Conservation (phyloP, 331 rosid species). For the Erythrophleum ivorense region DNA sequence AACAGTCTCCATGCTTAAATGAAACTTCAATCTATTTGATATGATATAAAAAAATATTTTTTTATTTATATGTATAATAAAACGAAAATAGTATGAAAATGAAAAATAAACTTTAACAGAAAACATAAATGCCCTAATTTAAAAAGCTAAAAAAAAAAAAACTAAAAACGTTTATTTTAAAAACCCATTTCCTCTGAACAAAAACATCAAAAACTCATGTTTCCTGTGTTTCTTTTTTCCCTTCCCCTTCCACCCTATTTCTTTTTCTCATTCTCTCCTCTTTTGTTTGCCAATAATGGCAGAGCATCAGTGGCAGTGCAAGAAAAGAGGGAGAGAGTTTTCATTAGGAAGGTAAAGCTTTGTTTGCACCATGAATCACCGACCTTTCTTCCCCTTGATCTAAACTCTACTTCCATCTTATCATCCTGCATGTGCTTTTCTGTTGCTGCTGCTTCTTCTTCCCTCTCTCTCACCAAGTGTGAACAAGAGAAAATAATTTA, state of each 20-base stretch:
- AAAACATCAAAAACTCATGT: too few species aligned
- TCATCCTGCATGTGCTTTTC: conserved; percentile 30
- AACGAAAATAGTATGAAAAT: too few species aligned
- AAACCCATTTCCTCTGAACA: too few species aligned
- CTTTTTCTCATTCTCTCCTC: conserved; percentile 40
- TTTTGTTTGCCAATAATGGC: conserved; percentile 65
- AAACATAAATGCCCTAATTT: too few species aligned
- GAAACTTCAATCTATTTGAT: too few species aligned
- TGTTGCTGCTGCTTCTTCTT: not conserved
- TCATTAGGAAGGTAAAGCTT: conserved; percentile 92
- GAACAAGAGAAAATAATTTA: not conserved
- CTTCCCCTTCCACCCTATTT: not conserved
- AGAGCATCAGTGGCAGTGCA: conserved; percentile 76
- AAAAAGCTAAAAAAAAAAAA: too few species aligned
- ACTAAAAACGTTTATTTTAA: too few species aligned
- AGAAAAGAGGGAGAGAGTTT: conserved; percentile 70
- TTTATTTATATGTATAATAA: too few species aligned
- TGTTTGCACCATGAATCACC: not conserved
- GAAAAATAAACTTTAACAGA: too few species aligned
- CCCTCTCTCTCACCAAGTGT: not conserved
- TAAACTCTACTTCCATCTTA: not conserved
- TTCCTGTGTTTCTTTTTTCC: too few species aligned
- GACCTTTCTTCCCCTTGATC: not conserved
- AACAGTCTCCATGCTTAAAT: too few species aligned
- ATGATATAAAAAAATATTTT: too few species aligned